Evolutionary conservation across 345 rosid species (phyloP), one percentile per base, ranked within the genome.

Genomic region (Orychophragmus violaceus): DNA sequence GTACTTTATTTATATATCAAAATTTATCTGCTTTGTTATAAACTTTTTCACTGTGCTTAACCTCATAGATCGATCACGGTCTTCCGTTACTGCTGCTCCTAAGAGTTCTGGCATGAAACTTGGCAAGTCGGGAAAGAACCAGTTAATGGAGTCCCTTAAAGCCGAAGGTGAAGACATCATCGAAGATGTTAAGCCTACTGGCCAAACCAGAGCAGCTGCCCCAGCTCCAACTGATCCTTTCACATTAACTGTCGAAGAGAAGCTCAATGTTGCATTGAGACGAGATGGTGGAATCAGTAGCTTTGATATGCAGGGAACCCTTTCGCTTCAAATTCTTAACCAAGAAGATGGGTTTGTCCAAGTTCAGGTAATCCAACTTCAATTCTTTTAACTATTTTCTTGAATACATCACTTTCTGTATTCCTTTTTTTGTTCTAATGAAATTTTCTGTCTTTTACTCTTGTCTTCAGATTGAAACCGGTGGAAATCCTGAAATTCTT

Each of bases 81-180:
- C 99, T 65, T 74, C 98, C 32, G 98, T 90, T 59, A 79, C 84
- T 69, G 99, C 99, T 62, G 89, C 99, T 66, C 86, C 96, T 57
- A 91, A 87, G 79, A 97, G 99, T 59, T 85, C 89, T 77, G 99
- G 99, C 33, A 95, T 95, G 99, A 82, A 89, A 81, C 99, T 95
- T 79, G 99, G 99, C 74, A 95, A 91, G 82, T 77, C 82, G 24
- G 86, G 82, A 77, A 65, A 91, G 77, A 95, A 85, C 76, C 99
- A 95, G 72, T 82, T 95, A 57, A 74, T 95, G 84, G 98, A 87
- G 71, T 91, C 97, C 63, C 77, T 95, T 80, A 91, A 91, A 81
- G 99, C 99, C 29, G 99, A 95, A 78, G 99, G 99, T 68, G 99
- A 87, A 82, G 88, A 89, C 56, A 89, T 95, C 75, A 67, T 84